Evolutionary conservation across 2,329 filamentous ascomycete genomes (phyloP).

Genomic region (Fusarium torreyae): DNA sequence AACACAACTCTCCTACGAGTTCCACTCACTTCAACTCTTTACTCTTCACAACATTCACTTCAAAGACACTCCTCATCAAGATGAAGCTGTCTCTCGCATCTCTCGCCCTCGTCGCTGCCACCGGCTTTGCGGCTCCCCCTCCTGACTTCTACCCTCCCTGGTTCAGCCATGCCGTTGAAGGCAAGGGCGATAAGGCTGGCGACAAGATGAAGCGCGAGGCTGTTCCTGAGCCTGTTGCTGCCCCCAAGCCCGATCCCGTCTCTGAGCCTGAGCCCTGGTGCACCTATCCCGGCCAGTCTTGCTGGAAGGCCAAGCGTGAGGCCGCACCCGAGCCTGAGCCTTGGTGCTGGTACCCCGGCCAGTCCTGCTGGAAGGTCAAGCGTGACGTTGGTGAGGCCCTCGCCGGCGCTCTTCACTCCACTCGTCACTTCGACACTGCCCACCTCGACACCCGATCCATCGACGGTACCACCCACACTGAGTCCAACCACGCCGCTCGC

Average conservation of each 20-base stretch:
- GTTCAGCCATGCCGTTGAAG: background rate
- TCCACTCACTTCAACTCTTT: slow-evolving; percentile 27
- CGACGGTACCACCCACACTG: slow-evolving; percentile 34
- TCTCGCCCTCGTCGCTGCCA: slow-evolving; percentile 43
- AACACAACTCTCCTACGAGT: slow-evolving; percentile 39
- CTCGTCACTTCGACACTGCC: slow-evolving; percentile 20
- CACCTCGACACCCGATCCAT: slow-evolving; percentile 47
- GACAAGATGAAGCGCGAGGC: slow-evolving; percentile 16
- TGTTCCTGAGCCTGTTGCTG: slow-evolving; percentile 1
- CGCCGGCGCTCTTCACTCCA: slow-evolving; percentile 49
- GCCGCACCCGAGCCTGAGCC: slow-evolving; percentile 45
- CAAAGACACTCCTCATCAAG: slow-evolving; percentile 14
- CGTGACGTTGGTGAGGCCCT: slow-evolving; percentile 57
- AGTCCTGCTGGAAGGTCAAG: slow-evolving; percentile 61
- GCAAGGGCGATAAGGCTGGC: slow-evolving; percentile 4
- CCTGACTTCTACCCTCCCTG: slow-evolving; percentile 11
- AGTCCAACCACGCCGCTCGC: slow-evolving; percentile 55
- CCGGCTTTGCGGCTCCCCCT: slow-evolving; percentile 23
- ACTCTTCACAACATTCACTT: slow-evolving; percentile 23
- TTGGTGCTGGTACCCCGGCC: slow-evolving; percentile 58
- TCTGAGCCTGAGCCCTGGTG: slow-evolving; percentile 27
- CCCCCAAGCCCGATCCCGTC: background rate
- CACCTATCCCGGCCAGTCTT: slow-evolving; percentile 27
- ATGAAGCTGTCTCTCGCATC: slow-evolving; percentile 53
- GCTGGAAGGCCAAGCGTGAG: slow-evolving; percentile 34